phyloP scores from a whole-genome alignment of 75 land plant genomes.

The Larix kaempferi region DNA sequence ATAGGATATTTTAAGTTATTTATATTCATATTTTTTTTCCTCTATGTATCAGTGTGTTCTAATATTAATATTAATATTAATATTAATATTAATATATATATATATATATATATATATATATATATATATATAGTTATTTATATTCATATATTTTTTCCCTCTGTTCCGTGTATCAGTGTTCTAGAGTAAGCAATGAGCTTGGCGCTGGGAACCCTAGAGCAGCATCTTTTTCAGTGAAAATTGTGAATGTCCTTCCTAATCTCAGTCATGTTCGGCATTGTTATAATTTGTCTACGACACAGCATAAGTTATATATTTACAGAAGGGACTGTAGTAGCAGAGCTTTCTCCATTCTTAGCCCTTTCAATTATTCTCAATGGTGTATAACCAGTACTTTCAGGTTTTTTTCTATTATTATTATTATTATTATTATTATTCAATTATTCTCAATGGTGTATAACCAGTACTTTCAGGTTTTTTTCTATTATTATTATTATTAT shows the following conservation, averaged over 20 bases:
- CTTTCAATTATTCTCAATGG: constrained; percentile 60
- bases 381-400: constrained; percentile 75
- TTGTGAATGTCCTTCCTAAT: constrained; percentile 42
- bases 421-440: too few relatives aligned
- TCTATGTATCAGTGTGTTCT: too few relatives aligned
- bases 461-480: too few relatives aligned
- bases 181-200: constrained; percentile 55
- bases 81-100: too few relatives aligned
- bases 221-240: constrained; percentile 48
- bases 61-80: too few relatives aligned
- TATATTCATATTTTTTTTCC: too few relatives aligned
- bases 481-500: too few relatives aligned
- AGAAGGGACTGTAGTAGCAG: constrained; percentile 31
- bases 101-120: too few relatives aligned
- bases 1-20: too few relatives aligned
- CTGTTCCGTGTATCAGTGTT: constrained; percentile 24
- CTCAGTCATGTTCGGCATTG: constrained; percentile 14
- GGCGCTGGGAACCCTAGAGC: constrained; percentile 68
- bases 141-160: neutral
- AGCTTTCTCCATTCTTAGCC: constrained; percentile 50
- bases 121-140: too few relatives aligned
- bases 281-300: constrained; percentile 30
- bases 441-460: too few relatives aligned
- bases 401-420: too few relatives aligned
- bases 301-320: constrained; percentile 56